Conservation (phyloP, 1,284 basidiomycete genomes). For the Leucocoprinus gongylophorus region DNA sequence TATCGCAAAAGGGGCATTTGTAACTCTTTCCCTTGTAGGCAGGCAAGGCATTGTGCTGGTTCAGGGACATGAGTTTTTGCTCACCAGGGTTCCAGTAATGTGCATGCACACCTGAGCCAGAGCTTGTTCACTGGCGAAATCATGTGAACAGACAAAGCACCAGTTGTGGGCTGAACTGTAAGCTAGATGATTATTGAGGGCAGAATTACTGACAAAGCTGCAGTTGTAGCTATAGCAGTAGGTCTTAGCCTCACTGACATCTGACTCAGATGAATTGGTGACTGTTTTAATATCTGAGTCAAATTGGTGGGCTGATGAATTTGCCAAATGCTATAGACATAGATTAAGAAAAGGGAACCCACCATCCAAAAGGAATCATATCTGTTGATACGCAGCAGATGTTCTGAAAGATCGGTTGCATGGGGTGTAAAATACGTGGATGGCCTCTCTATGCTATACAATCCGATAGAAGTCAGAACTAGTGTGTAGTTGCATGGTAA, state of each 20-base stretch:
- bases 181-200: constrained; percentile 1
- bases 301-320: background rate
- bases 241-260: background rate
- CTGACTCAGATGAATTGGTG: background rate
- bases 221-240: constrained; percentile 1
- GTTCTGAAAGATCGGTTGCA: background rate
- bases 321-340: background rate
- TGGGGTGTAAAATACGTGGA: background rate
- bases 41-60: constrained; percentile 6
- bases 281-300: background rate
- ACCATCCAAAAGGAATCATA: background rate
- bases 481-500: background rate
- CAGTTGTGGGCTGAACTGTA: constrained; percentile 5
- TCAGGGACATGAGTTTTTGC: background rate
- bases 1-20: constrained; percentile 12
- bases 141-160: constrained; percentile 12
- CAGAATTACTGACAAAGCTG: background rate
- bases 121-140: constrained; percentile 8
- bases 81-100: background rate
- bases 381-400: background rate
- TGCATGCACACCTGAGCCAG: constrained; percentile 4
- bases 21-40: background rate
- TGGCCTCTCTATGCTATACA: background rate
- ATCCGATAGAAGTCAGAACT: background rate
- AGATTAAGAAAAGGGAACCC: background rate